Conservation (phyloP, 2,329 filamentous ascomycete genomes). For the Beauveria caledonica region DNA sequence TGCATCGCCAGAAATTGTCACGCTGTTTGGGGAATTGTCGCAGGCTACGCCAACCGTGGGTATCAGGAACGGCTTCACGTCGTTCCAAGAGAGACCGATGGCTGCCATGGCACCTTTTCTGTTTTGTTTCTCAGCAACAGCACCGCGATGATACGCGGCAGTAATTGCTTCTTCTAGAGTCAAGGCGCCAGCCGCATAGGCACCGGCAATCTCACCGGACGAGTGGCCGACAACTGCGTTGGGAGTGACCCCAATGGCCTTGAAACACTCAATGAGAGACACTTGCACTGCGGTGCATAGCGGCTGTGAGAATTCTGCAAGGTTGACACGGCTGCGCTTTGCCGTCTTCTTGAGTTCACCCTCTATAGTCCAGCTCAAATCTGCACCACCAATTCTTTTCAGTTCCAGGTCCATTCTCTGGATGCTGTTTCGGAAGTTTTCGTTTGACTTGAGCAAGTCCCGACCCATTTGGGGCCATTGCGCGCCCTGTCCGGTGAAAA, state of each 20-base stretch:
- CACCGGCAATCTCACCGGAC: slow-evolving; percentile 30
- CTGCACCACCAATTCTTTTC: not conserved
- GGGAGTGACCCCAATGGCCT: slow-evolving; percentile 19
- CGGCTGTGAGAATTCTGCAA: slow-evolving; percentile 20
- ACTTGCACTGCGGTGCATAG: slow-evolving; percentile 33
- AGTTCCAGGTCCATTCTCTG: slow-evolving; percentile 4
- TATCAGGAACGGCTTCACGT: slow-evolving; percentile 3
- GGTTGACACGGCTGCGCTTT: slow-evolving; percentile 6
- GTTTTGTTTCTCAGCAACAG: slow-evolving; percentile 10
- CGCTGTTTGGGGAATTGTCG: slow-evolving; percentile 23
- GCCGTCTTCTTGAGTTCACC: slow-evolving; percentile 10
- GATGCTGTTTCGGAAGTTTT: slow-evolving; percentile 15
- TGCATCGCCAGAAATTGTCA: slow-evolving; percentile 26
- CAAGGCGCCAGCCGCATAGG: slow-evolving; percentile 19
- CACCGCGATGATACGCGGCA: slow-evolving; percentile 25
- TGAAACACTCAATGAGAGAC: slow-evolving; percentile 26
- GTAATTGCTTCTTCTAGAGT: slow-evolving; percentile 19
- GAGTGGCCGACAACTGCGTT: slow-evolving; percentile 26
- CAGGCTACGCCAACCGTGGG: slow-evolving; percentile 22
- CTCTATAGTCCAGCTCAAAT: slow-evolving; percentile 11
- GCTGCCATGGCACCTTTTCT: slow-evolving; percentile 22
- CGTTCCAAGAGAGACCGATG: slow-evolving; percentile 16
- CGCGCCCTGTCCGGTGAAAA: slow-evolving; percentile 29
- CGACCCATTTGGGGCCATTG: slow-evolving; percentile 27
- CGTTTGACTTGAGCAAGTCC: slow-evolving; percentile 18